phyloP scores from a whole-genome alignment of 2,329 filamentous ascomycete genomes.

The Colletotrichum gigasporum region DNA sequence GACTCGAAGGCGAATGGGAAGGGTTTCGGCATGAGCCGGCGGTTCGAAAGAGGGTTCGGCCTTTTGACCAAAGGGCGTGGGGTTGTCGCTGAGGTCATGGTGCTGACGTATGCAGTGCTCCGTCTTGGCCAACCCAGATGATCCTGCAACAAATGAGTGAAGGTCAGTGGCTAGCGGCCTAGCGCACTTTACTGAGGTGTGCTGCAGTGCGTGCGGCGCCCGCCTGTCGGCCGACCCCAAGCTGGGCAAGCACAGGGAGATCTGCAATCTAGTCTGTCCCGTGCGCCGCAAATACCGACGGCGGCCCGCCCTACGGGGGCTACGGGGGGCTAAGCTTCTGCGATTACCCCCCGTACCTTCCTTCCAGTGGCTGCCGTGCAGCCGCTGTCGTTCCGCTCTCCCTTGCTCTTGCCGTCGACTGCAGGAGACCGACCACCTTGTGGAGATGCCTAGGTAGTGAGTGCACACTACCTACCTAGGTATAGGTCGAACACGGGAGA shows the following conservation, averaged over 20 bases:
- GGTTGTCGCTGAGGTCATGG: constrained; percentile 14
- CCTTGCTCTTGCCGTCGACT: neutral
- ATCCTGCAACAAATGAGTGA: neutral
- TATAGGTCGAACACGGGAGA: too few species aligned
- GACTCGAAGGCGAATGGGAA: neutral
- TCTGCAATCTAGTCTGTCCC: constrained; percentile 6
- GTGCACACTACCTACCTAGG: too few species aligned
- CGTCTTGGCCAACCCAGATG: constrained; percentile 1
- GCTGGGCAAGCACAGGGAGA: neutral
- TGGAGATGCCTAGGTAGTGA: constrained; percentile 3
- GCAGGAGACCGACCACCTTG: neutral
- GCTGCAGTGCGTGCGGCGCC: too few species aligned
- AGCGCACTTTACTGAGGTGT: too few species aligned
- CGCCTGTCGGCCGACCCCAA: too few species aligned
- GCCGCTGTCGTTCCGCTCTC: neutral
- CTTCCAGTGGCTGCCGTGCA: too few species aligned
- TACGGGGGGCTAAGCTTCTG: too few species aligned
- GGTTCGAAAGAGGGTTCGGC: neutral
- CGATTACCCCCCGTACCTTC: too few species aligned
- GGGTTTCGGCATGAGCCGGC: neutral
- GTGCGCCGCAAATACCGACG: neutral
- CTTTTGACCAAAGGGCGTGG: neutral
- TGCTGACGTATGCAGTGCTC: neutral
- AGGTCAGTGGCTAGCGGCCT: neutral
- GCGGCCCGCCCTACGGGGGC: neutral